Base-by-base conservation (phyloP, 495 filamentous ascomycete genomes). In the Talaromyces nanjingensis region DNA sequence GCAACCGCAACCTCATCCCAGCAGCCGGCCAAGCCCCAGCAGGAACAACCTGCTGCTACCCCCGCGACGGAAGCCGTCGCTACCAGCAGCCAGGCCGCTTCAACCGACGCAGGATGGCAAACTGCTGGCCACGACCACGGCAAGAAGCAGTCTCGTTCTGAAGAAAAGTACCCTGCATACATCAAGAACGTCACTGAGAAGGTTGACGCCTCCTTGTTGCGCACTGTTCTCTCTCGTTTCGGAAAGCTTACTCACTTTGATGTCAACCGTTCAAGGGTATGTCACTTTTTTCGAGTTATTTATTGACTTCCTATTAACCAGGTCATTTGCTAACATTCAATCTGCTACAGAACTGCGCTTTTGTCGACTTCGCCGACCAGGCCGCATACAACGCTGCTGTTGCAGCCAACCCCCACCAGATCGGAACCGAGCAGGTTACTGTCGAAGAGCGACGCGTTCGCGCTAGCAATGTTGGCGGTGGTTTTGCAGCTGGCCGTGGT, bases 121-220 rank as follows among this genome's bases (percentile, higher is more conserved):
- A 91, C 90, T 61, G 91, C 91, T 42, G 89, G 87, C 45, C 73
- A 76, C 56, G 86, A 87, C 60, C 88, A 93, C 78, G 88, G 87
- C 70, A 93, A 93, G 79, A 86, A 87, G 56, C 90, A 93, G 75
- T 83, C 85, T 62, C 84, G 91, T 63, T 74, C 81, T 45, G 66
- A 73, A 31, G 87, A 91, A 60, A 83, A 83, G 58, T 86, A 88
- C 49, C 79, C 89, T 64, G 96, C 86, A 16, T 98, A 97, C 71
- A 89, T 98, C 71, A 96, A 94, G 82, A 96, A 92, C 67, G 93
- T 98, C 33, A 91, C 88, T 42, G 91, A 94, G 2, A 90, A 90
- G 77, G 86, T 98, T 20, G 80, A 88, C 65, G 78, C 83, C 4
- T 84, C 85, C 42, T 82, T 88, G 39, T 79, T 98, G 52, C 84